Percentiles rank a stretch among this genome's conserved stretches.
Conservation (phyloP, 1,284 basidiomycete species). For the Rhodotorula mucilaginosa region DNA sequence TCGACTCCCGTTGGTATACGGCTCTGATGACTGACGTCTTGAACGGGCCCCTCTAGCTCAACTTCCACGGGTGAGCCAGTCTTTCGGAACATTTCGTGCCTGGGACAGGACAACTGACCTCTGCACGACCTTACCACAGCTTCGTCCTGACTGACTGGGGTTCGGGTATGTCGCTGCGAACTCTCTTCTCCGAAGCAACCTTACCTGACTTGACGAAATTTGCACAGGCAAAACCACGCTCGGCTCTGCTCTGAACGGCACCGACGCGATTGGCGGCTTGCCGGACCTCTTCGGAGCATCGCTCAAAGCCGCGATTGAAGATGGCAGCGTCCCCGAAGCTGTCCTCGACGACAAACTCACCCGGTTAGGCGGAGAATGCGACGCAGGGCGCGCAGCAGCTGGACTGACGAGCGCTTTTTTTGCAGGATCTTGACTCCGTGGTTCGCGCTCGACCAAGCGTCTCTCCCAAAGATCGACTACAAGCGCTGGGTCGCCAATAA, state of each 20-base stretch:
- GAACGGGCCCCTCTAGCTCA: neutral
- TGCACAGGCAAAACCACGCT: constrained; percentile 15
- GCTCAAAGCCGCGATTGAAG: constrained; percentile 44
- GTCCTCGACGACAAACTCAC: constrained; percentile 47
- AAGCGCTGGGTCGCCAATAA: constrained; percentile 49
- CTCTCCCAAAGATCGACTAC: constrained; percentile 50
- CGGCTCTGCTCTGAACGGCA: constrained; percentile 1
- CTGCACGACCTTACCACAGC: no score
- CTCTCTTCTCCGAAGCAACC: neutral
- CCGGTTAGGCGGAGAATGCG: constrained; percentile 24
- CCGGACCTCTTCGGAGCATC: constrained; percentile 2
- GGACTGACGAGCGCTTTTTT: no score
- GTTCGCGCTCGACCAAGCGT: constrained; percentile 30
- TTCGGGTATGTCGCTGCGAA: neutral
- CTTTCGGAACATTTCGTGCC: no score
- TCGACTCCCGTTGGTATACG: no score
- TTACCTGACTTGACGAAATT: neutral
- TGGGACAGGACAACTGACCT: no score
- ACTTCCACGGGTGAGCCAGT: neutral
- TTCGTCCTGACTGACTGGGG: neutral
- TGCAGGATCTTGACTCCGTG: constrained; percentile 43
- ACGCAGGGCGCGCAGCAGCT: no score
- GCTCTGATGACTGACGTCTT: neutral
- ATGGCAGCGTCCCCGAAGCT: constrained; percentile 46
- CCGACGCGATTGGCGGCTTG: constrained; percentile 8